phyloP scores from a whole-genome alignment of 768 basidiomycete species.

The Boletus eberwhitei region DNA sequence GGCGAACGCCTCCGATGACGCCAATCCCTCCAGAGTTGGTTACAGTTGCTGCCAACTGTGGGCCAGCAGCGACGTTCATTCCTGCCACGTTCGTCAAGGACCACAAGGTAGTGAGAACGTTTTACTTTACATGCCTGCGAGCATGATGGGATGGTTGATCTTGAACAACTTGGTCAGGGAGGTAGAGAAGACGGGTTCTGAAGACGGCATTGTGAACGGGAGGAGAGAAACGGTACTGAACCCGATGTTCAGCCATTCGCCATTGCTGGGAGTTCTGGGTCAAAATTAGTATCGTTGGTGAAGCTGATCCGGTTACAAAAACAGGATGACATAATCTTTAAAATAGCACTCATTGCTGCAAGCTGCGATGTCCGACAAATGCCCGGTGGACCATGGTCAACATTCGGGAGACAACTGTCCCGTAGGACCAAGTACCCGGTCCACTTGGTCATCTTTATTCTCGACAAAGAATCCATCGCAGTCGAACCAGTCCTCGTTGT shows the following conservation, averaged over 20 bases:
- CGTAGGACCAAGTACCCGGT: conserved; percentile 56
- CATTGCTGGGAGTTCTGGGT: neutral
- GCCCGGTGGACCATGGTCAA: conserved; percentile 47
- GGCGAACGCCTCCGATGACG: conserved; percentile 80
- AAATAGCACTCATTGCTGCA: neutral
- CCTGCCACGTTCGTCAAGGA: conserved; percentile 14
- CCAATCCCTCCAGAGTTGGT: conserved; percentile 90
- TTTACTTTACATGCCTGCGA: conserved; percentile 49
- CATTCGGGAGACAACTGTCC: conserved; percentile 48
- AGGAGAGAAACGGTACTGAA: neutral
- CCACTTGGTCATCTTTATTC: conserved; percentile 40
- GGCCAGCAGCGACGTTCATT: conserved; percentile 87
- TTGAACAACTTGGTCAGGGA: conserved; percentile 73
- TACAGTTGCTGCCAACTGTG: conserved; percentile 82
- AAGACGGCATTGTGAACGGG: conserved; percentile 59
- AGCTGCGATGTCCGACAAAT: conserved; percentile 34
- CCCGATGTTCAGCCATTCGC: too few relatives aligned
- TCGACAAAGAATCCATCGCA: conserved; percentile 9
- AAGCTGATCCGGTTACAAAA: too few relatives aligned
- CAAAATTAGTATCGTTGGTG: too few relatives aligned
- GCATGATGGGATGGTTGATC: conserved; percentile 81
- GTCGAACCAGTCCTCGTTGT: conserved; percentile 39
- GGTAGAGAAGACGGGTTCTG: conserved; percentile 61
- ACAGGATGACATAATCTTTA: conserved; percentile 16
- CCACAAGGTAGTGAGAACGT: neutral